Conservation (phyloP, 805 yeast genomes). For the Ogataea trehaloabstinens region DNA sequence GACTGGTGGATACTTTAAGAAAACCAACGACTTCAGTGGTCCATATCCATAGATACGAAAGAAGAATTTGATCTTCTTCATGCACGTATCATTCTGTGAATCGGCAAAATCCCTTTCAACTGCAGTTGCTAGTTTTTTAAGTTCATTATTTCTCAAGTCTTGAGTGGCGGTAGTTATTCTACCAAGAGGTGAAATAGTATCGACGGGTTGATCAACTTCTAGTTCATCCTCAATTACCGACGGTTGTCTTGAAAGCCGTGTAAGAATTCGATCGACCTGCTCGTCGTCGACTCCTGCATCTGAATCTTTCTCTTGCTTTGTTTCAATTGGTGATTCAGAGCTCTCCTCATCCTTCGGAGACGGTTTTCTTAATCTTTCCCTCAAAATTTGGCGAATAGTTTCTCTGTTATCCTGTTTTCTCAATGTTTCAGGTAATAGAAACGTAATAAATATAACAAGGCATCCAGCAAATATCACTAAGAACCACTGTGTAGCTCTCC, state of each 20-base stretch:
- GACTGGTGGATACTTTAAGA: conserved; percentile 74
- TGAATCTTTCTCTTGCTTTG: conserved; percentile 11
- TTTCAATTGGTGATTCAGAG: conserved; percentile 6
- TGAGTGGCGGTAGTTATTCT: conserved; percentile 28
- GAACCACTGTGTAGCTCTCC: conserved; percentile 91
- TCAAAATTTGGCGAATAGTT: conserved; percentile 46
- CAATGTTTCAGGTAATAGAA: conserved; percentile 78
- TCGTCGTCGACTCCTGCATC: conserved; percentile 15
- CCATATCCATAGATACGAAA: conserved; percentile 48
- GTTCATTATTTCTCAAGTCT: conserved; percentile 16
- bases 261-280: conserved; percentile 33
- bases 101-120: conserved; percentile 18
- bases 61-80: conserved; percentile 26
- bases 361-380: conserved; percentile 30
- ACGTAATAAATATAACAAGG: conserved; percentile 45
- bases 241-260: conserved; percentile 31
- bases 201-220: conserved; percentile 30
- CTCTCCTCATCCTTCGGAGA: conserved; percentile 16
- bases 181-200: conserved; percentile 34
- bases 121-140: conserved; percentile 20
- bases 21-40: conserved; percentile 61
- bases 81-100: conserved; percentile 15
- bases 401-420: conserved; percentile 60
- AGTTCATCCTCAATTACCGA: conserved; percentile 13
- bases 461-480: conserved; percentile 65